Conservation (phyloP, 345 rosid genomes). For the Sonneratia caseolaris region DNA sequence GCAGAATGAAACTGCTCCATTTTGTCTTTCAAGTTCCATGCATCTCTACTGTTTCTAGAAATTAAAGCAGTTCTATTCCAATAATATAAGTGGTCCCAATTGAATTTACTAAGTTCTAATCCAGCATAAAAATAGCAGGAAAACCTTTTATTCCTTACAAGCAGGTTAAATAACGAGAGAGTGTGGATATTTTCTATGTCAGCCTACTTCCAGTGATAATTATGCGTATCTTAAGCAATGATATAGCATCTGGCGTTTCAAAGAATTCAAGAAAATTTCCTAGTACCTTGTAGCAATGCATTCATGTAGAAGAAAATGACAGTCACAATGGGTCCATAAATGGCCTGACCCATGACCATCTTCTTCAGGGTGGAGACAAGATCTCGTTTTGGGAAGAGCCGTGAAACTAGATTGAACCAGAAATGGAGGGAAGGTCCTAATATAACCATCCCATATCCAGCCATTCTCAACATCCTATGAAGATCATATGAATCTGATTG, state of each 20-base stretch:
- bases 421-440: conserved; percentile 78
- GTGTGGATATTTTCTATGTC: no score
- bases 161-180: no score
- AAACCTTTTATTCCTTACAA: neutral
- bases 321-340: conserved; percentile 75
- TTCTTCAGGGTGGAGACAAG: conserved; percentile 69
- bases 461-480: conserved; percentile 73
- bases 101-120: no score
- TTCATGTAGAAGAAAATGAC: conserved; percentile 60
- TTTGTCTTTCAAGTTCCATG: neutral
- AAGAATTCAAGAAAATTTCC: neutral
- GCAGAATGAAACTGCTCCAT: neutral
- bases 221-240: neutral
- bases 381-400: conserved; percentile 64
- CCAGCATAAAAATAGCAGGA: no score
- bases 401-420: conserved; percentile 80
- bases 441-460: conserved; percentile 64
- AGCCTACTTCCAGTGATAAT: neutral
- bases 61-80: no score
- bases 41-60: no score
- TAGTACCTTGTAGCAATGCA: conserved; percentile 63
- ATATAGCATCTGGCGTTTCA: neutral
- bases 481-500: conserved; percentile 56
- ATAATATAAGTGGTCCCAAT: no score
- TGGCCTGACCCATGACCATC: conserved; percentile 64